Percentiles rank a stretch among this genome's conserved stretches.
Conservation (phyloP, 2,329 filamentous ascomycete species). For the Aspergillus fischeri region DNA sequence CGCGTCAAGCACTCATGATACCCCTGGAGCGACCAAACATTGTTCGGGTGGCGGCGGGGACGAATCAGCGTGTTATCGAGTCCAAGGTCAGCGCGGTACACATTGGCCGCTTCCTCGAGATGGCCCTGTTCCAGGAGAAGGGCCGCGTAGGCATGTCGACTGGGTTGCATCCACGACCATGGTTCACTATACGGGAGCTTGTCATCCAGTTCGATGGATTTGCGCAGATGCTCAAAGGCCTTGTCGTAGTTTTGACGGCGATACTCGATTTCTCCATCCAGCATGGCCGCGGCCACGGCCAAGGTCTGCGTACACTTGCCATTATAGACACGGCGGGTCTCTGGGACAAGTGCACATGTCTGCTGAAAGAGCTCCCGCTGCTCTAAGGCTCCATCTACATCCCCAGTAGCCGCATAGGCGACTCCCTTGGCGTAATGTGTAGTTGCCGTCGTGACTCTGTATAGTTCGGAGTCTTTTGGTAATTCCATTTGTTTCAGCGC, state of each 20-base stretch:
- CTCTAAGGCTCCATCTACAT: constrained; percentile 49
- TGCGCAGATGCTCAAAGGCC: constrained; percentile 56
- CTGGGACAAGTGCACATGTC: constrained; percentile 51
- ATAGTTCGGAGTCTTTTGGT: constrained; percentile 56
- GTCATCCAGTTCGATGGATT: constrained; percentile 58
- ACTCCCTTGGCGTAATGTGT: constrained; percentile 63
- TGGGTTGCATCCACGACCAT: constrained; percentile 74
- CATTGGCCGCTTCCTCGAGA: constrained; percentile 49
- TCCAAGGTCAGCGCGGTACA: constrained; percentile 60
- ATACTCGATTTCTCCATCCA: constrained; percentile 70
- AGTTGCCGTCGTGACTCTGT: constrained; percentile 64
- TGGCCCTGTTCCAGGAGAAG: constrained; percentile 62
- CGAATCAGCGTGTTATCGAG: constrained; percentile 55
- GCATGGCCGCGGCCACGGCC: constrained; percentile 57
- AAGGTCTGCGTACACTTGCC: constrained; percentile 64
- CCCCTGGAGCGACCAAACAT: constrained; percentile 70
- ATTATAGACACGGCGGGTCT: constrained; percentile 62
- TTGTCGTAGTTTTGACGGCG: constrained; percentile 53
- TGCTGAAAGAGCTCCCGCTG: constrained; percentile 50
- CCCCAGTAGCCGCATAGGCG: constrained; percentile 56
- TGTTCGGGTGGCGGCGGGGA: constrained; percentile 62
- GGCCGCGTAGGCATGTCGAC: constrained; percentile 65
- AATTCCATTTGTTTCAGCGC: constrained; percentile 57
- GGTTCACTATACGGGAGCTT: constrained; percentile 65
- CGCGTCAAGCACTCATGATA: constrained; percentile 63